Base-by-base conservation (phyloP, 495 filamentous ascomycete species). In the Hypoxylon perforatum region DNA sequence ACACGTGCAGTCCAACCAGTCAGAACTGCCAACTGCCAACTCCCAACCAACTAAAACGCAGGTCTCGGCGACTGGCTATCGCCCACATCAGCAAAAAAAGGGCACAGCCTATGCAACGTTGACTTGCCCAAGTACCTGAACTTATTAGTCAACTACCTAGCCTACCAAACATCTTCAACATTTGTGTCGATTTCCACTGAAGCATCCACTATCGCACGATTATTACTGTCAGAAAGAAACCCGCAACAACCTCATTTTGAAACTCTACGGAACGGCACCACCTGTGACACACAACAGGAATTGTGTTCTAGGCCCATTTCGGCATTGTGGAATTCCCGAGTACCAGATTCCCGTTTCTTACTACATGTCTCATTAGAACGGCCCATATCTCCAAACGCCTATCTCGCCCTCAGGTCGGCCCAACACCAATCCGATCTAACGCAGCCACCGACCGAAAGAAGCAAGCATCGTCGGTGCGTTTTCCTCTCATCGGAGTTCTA, bases 21-120 rank as follows among this genome's bases (percentile, higher is more conserved):
- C 45, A 59, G 47, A 18, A 65, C n/a, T 30, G 30, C 46, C 17
- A 18, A 65, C n/a, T 30, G 30, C 46, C 17, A 17, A 12, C 36
- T 49, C 52, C 57, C 51, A 67, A 67, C 64, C 64, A 57, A 58
- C 45, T 33, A 48, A 46, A 64, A 64, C 65, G 25, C 54, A 58
- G 41, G 53, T 59, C 55, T 63, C 60, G 60, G 65, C 65, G 65
- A 69, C 65, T 63, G 59, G 59, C 57, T 56, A 61, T 61, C 66
- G 61, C 64, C 66, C 66, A 69, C 66, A 69, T 69, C 66, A 69
- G 55, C 66, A 69, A 61, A 45, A 38, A 69, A 61, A 45, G 30
- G 33, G 49, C 66, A 64, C 61, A 64, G 66, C 66, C 66, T 69
- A 69, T 69, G 66, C 66, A 69, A 69, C 66, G 66, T 69, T 69